Base-by-base conservation (phyloP, 192 early-diverging fungal species). In the Backusella liffmaniae region DNA sequence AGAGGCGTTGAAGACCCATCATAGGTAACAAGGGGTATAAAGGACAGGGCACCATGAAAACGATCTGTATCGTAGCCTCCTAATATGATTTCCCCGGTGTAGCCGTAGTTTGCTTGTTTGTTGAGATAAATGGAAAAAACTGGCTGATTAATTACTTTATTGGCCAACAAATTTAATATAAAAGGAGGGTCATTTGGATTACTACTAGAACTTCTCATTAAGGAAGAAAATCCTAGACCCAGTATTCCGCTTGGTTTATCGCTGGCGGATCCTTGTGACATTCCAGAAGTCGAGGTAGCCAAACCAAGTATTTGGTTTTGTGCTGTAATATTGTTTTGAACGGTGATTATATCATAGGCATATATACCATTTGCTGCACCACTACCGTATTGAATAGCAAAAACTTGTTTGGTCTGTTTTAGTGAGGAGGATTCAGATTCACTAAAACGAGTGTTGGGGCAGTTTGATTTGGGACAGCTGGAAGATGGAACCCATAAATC, bases 11-110 rank as follows among this genome's bases (percentile, higher is more conserved):
- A 30, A 18, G 1, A 21, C 5, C 34, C 16, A 39, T 74, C 41
- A 32, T 74, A 79, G 10, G 5, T 62, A n/a, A 79, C 67, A 7
- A 79, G 73, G 26, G 77, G 77, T 16, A 83, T 32, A 75, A 85
- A 89, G 39, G 53, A 83, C 39, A 89, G 41, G n/a, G 32, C 21
- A 3, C 87, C 89, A 7, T 80, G 80, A 51, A 76, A 86, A 49
- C 84, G 82, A 29, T 56, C 44, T 5, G 69, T 44, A 66, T 89
- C 87, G 66, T 82, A 70, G 15, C 86, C 87, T 69, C 85, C 86
- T 72, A 90, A 78, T 10, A 70, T 80, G 26, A 90, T 81, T 69
- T 85, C 82, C 4, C 87, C 89, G 32, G 74, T 59, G n/a, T 56
- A 51, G 21, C 74, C 73, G 35, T 65, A 68, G 13, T 32, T 66